Base-by-base conservation (phyloP, 345 rosid genomes). In the Triadica sebifera region DNA sequence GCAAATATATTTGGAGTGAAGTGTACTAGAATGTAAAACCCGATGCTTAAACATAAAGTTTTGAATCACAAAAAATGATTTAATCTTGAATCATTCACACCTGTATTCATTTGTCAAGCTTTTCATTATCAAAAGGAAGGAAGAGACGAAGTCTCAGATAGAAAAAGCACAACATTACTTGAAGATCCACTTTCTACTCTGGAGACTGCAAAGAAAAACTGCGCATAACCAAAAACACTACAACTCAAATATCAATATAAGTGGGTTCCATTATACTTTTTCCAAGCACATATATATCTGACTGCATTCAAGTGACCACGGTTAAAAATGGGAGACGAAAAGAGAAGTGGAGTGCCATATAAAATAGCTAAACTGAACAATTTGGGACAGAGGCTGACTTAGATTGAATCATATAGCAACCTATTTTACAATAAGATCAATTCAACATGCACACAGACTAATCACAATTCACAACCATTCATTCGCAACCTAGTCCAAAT, bases 161-260 rank as follows among this genome's bases (percentile, higher is more conserved):
- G 87, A 77, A 95, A 95, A 50, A 91, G 97, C 56, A 95, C 97
- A 72, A 93, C 96, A 12, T 93, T 93, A 89, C 99, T 95, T 67
- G 97, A 95, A 60, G 99, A 95, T 81, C 98, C 99, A 85, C 99
- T 91, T 72, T 98, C 98, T n/a, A 87, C 96, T 78, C 97, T 90
- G 57, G 99, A 95, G 38, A 95, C 96, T 50, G 98, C 98, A 88
- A 93, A 95, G 94, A 95, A 93, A 82, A 93, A 95, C 99, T 95
- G 88, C 85, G 85, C 16, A 57, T 65, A 78, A 63, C 77, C 77
- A 72, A 77, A n/a, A 43, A 79, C 29, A 69, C 12, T 20, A 59
- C 1, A 75, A 73, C 79, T 81, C 73, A 73, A 74, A 19, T 39
- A 66, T 19, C 66, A 59, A 59, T 59, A 60, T 19, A 65, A 37